These are phyloP conservation scores for Ophiocordyceps polyrhachis-furcata DNA, from an alignment of 2,329 filamentous ascomycete genomes.

Conservation along the genomic window DNA sequence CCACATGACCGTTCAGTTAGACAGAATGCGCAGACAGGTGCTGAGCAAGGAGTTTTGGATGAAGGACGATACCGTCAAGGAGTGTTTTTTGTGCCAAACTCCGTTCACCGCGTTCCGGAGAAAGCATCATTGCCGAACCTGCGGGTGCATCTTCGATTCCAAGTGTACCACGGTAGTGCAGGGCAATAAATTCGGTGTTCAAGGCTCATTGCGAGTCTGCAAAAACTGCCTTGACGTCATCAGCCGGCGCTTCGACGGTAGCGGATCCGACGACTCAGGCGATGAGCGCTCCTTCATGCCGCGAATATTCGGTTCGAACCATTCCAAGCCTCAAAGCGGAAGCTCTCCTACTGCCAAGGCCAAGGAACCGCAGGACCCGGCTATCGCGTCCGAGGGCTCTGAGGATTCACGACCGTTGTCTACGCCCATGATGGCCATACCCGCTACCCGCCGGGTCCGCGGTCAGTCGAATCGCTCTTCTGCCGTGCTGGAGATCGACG, in stretches of 20 bases:
- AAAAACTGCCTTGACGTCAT: conserved; percentile 86
- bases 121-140: conserved; percentile 91
- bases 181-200: conserved; percentile 72
- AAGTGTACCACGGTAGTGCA: conserved; percentile 89
- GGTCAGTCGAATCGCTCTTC: conserved; percentile 75
- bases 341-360: conserved; percentile 12
- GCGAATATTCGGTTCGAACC: conserved; percentile 38
- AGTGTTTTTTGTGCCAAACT: conserved; percentile 83
- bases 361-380: conserved; percentile 18
- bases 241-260: conserved; percentile 74
- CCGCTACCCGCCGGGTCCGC: conserved; percentile 43
- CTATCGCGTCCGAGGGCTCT: conserved; percentile 20
- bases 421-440: conserved; percentile 56
- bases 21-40: conserved; percentile 68
- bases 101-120: conserved; percentile 84
- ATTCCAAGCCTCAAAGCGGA: conserved; percentile 21
- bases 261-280: conserved; percentile 69
- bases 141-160: conserved; percentile 96
- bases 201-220: conserved; percentile 71
- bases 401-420: conserved; percentile 35
- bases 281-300: conserved; percentile 56
- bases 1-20: conserved; percentile 39
- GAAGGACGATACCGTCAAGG: conserved; percentile 95
- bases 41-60: conserved; percentile 97
- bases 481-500: conserved; percentile 76